Conservation (phyloP, 164 flowering plant species). For the Vitis rupestris region DNA sequence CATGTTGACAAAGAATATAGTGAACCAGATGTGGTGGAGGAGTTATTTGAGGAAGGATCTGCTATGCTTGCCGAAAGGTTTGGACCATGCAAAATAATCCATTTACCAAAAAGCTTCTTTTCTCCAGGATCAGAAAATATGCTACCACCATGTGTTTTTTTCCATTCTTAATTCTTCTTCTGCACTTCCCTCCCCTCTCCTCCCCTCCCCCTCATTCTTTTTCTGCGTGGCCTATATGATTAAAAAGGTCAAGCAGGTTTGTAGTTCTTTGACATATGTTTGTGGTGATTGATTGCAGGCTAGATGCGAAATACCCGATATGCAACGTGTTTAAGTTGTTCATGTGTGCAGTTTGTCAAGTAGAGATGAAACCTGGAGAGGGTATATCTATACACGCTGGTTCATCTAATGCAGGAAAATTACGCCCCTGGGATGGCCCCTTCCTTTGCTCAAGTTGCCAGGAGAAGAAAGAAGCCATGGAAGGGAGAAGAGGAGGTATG, state of each 20-base stretch:
- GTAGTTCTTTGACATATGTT: slow-evolving; percentile 3
- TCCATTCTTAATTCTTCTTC: too few relatives aligned
- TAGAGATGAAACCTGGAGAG: slow-evolving; percentile 86
- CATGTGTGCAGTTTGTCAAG: slow-evolving; percentile 91
- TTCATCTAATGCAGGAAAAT: slow-evolving; percentile 47
- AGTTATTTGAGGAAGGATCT: slow-evolving; percentile 91
- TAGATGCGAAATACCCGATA: slow-evolving; percentile 87
- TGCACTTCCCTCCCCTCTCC: too few relatives aligned
- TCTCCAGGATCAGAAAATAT: too few relatives aligned
- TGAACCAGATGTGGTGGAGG: slow-evolving; percentile 86
- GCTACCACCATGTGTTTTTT: too few relatives aligned
- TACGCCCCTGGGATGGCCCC: slow-evolving; percentile 98
- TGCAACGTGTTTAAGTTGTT: slow-evolving; percentile 96
- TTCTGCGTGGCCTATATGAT: too few relatives aligned
- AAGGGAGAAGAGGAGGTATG: slow-evolving; percentile 83
- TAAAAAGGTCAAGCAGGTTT: background rate
- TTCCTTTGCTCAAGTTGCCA: slow-evolving; percentile 89
- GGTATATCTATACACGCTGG: slow-evolving; percentile 88
- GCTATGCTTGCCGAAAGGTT: slow-evolving; percentile 96
- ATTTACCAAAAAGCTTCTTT: too few relatives aligned
- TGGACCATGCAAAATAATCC: slow-evolving; percentile 1
- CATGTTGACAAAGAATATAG: slow-evolving; percentile 46
- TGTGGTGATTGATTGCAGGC: slow-evolving; percentile 48
- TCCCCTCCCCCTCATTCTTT: too few relatives aligned
- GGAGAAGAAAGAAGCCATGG: slow-evolving; percentile 97